Evolutionary conservation across 116 monocot genomes (phyloP).

Genomic region (Posidonia oceanica): DNA sequence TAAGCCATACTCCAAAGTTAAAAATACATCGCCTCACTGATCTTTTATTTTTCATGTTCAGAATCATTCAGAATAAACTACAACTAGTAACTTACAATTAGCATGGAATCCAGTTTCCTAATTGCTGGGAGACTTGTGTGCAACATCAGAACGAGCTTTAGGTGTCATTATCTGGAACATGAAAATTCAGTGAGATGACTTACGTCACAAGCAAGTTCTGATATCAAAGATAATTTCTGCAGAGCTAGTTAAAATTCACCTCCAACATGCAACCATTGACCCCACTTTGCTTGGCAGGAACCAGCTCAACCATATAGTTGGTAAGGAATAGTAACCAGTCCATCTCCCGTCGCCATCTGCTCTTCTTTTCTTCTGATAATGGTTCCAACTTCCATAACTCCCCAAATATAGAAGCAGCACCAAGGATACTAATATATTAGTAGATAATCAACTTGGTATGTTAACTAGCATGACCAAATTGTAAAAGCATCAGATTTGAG

Average conservation of each 20-base stretch:
- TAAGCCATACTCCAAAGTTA: neutral
- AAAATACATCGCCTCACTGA: neutral
- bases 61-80: neutral
- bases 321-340: conserved; percentile 92
- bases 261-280: conserved; percentile 71
- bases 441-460: too few species aligned
- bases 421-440: neutral
- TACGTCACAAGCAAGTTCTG: too few species aligned
- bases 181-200: neutral
- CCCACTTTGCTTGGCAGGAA: conserved; percentile 78
- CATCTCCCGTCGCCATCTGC: conserved; percentile 82
- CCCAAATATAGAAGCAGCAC: conserved; percentile 61
- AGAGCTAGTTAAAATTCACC: conserved; percentile 18
- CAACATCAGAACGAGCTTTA: conserved; percentile 81
- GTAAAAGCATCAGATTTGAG: too few species aligned
- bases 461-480: too few species aligned
- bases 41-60: too few species aligned
- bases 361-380: conserved; percentile 62
- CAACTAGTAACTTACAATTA: conserved; percentile 41
- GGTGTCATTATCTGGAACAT: conserved; percentile 86
- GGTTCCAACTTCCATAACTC: conserved; percentile 96
- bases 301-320: conserved; percentile 90
- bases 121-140: conserved; percentile 82
- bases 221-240: neutral
- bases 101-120: conserved; percentile 86